Percentiles rank a stretch among this genome's conserved stretches.
Conservation (phyloP, 2,329 filamentous ascomycete species). For the Bipolaris victoriae region DNA sequence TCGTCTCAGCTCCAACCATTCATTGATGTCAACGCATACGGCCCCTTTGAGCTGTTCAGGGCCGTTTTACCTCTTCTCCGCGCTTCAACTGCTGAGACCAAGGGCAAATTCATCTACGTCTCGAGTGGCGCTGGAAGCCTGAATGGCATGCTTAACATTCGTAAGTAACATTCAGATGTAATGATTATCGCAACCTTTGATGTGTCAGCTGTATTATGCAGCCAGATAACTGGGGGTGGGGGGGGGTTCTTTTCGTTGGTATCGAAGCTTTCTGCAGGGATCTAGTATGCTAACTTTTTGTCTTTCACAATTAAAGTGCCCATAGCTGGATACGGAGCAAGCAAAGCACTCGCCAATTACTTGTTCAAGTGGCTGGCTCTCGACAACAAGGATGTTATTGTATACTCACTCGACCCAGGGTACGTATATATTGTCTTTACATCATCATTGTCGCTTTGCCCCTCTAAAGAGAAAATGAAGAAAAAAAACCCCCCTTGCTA, state of each 20-base stretch:
- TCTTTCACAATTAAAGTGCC: background rate
- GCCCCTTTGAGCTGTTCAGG: constrained; percentile 26
- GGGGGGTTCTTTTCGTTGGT: too few species aligned
- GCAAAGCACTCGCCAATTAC: constrained; percentile 27
- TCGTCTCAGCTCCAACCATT: constrained; percentile 16
- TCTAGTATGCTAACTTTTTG: background rate
- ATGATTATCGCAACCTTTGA: background rate
- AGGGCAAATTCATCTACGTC: constrained; percentile 23
- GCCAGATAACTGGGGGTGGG: background rate
- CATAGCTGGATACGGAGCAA: constrained; percentile 22
- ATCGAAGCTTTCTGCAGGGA: background rate
- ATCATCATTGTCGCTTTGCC: background rate
- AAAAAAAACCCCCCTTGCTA: background rate
- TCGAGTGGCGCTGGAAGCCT: constrained; percentile 20
- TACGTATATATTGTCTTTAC: constrained; percentile 1
- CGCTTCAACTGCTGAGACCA: background rate
- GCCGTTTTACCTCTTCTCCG: constrained; percentile 17
- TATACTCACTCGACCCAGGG: constrained; percentile 26
- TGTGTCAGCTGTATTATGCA: background rate
- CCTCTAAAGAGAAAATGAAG: background rate
- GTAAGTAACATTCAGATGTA: background rate
- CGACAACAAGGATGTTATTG: constrained; percentile 21
- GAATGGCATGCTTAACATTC: constrained; percentile 13
- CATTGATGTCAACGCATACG: constrained; percentile 25
- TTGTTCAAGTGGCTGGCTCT: constrained; percentile 25